These are phyloP conservation scores for Daedaleopsis sinensis DNA, from an alignment of 768 basidiomycete genomes.

Conservation along the genomic window DNA sequence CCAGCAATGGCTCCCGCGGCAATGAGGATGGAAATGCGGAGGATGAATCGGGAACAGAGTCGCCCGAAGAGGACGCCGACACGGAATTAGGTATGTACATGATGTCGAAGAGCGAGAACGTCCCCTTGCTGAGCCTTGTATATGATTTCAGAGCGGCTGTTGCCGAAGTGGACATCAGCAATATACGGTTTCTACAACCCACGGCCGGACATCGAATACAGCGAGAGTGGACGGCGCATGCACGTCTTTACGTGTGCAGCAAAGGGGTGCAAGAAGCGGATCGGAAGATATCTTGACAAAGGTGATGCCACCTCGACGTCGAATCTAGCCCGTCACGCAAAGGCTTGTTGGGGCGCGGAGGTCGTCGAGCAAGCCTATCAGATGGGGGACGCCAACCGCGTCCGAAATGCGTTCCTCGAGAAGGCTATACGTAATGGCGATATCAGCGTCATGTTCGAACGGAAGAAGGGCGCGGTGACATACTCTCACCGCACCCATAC, in stretches of 20 bases:
- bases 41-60: no score
- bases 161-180: no score
- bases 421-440: no score
- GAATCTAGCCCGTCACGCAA: slow-evolving; percentile 31
- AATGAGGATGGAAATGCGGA: no score
- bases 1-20: no score
- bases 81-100: no score
- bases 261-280: slow-evolving; percentile 22
- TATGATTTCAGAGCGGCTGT: no score
- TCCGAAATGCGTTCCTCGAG: background rate
- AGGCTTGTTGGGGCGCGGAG: slow-evolving; percentile 37
- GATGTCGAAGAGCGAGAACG: no score
- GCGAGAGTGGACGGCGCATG: slow-evolving; percentile 19
- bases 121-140: no score
- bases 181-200: slow-evolving; percentile 41
- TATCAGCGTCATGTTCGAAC: slow-evolving; percentile 33
- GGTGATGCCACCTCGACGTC: slow-evolving; percentile 34
- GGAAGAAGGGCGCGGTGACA: slow-evolving; percentile 32
- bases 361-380: background rate
- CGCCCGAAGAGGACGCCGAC: no score
- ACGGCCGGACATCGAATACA: slow-evolving; percentile 25
- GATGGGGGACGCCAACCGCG: background rate
- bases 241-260: slow-evolving; percentile 35
- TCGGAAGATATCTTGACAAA: slow-evolving; percentile 27
- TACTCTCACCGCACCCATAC: slow-evolving; percentile 35